Conservation (phyloP, 768 basidiomycete genomes). For the Serendipita sp. region DNA sequence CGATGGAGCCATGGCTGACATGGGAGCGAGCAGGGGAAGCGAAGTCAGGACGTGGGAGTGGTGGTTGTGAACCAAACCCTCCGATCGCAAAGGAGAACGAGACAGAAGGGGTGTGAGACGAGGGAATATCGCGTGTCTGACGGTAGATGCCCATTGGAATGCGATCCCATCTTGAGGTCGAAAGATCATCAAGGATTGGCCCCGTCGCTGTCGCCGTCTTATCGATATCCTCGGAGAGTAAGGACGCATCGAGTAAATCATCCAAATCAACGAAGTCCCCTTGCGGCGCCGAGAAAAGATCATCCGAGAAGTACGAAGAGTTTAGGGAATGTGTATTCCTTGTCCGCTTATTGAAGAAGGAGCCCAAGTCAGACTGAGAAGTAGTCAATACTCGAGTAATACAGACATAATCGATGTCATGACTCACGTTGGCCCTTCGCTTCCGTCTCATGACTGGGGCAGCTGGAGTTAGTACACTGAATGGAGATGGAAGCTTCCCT, state of each 20-base stretch:
- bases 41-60: not conserved
- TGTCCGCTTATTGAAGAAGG: not conserved
- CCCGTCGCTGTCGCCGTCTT: not conserved
- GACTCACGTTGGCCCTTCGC: conserved; percentile 1
- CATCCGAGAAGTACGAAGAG: conserved; percentile 1
- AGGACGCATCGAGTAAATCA: conserved; percentile 62
- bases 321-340: not conserved
- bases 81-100: not conserved
- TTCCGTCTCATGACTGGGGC: not conserved
- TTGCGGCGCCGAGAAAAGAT: conserved; percentile 1
- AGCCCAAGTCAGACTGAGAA: not conserved
- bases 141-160: conserved; percentile 61
- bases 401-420: not conserved
- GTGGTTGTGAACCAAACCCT: not conserved
- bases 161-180: conserved; percentile 50
- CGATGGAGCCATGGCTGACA: conserved; percentile 3
- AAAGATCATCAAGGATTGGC: conserved; percentile 17
- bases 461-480: not conserved
- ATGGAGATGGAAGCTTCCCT: conserved; percentile 2
- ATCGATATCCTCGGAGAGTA: conserved; percentile 28
- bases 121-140: conserved; percentile 28
- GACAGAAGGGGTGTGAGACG: not conserved
- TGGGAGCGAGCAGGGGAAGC: not conserved
- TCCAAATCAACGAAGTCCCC: conserved; percentile 34
- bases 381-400: not conserved